Conservation (phyloP, 169 alveolate genomes). For the Plasmodium knowlesi region DNA sequence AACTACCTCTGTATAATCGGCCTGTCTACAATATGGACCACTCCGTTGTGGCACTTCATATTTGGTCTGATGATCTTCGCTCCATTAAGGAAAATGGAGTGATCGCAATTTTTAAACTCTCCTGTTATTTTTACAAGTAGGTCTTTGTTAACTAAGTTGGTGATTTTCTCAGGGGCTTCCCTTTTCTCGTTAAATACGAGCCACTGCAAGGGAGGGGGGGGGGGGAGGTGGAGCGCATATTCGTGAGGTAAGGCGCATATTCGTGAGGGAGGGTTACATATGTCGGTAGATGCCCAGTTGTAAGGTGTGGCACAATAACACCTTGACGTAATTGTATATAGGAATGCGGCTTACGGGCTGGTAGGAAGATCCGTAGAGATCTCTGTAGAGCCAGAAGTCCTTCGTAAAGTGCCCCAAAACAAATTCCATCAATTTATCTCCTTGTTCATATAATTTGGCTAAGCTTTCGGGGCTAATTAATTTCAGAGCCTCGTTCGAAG, state of each 20-base stretch:
- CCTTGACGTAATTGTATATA: too few relatives aligned
- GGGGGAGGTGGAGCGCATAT: not conserved
- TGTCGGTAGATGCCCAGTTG: not conserved
- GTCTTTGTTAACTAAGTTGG: constrained; percentile 61
- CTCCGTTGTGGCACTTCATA: constrained; percentile 86
- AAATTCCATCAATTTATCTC: constrained; percentile 76
- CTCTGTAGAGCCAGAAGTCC: constrained; percentile 84
- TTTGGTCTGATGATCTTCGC: constrained; percentile 83
- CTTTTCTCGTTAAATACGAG: constrained; percentile 78
- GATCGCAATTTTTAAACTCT: constrained; percentile 73
- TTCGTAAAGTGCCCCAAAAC: constrained; percentile 81
- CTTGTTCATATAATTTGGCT: constrained; percentile 47
- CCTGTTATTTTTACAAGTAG: constrained; percentile 79
- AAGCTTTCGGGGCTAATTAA: constrained; percentile 60
- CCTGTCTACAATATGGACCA: constrained; percentile 81
- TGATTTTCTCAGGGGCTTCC: constrained; percentile 79
- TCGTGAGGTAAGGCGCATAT: too few relatives aligned
- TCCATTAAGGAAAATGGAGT: constrained; percentile 76
- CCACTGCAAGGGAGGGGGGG: constrained; percentile 66
- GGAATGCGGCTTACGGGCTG: constrained; percentile 76
- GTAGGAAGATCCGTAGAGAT: constrained; percentile 82
- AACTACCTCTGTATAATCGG: constrained; percentile 73
- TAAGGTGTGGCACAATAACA: not conserved
- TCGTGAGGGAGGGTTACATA: too few relatives aligned
- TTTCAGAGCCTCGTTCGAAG: constrained; percentile 78